Conservation (phyloP, 306 rosid genomes). For the Nissolia schottii region DNA sequence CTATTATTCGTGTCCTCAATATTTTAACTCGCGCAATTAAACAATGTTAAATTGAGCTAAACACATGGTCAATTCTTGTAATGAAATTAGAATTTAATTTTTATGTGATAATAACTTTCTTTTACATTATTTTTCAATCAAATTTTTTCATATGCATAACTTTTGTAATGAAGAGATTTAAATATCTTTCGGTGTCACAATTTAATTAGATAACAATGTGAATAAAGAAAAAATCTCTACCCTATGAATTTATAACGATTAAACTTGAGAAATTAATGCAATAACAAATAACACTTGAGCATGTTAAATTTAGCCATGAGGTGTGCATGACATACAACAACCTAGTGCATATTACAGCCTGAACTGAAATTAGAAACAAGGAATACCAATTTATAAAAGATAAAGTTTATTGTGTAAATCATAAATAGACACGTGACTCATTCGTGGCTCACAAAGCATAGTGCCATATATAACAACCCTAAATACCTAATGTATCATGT, state of each 20-base stretch:
- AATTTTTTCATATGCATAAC: too few species aligned
- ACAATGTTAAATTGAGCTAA: background rate
- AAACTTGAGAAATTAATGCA: background rate
- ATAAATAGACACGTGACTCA: background rate
- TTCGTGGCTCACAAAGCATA: constrained; percentile 16
- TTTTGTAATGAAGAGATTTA: too few species aligned
- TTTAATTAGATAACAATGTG: too few species aligned
- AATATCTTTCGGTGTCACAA: too few species aligned
- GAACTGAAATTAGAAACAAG: background rate
- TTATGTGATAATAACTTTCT: too few species aligned
- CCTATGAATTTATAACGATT: too few species aligned
- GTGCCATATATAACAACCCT: background rate
- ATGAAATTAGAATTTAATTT: too few species aligned
- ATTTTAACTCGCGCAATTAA: background rate
- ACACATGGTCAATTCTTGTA: too few species aligned
- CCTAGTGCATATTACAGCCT: constrained; percentile 5
- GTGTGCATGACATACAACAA: constrained; percentile 7
- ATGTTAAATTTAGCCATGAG: background rate
- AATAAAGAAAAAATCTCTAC: too few species aligned
- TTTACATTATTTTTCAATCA: too few species aligned
- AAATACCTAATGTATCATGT: constrained; percentile 16
- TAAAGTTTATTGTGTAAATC: background rate
- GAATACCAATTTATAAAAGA: background rate
- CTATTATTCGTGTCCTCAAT: too few species aligned
- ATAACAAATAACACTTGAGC: background rate